These are phyloP conservation scores for Aureobasidium sp. DNA, from an alignment of 2,329 filamentous ascomycete genomes.

Conservation along the genomic window DNA sequence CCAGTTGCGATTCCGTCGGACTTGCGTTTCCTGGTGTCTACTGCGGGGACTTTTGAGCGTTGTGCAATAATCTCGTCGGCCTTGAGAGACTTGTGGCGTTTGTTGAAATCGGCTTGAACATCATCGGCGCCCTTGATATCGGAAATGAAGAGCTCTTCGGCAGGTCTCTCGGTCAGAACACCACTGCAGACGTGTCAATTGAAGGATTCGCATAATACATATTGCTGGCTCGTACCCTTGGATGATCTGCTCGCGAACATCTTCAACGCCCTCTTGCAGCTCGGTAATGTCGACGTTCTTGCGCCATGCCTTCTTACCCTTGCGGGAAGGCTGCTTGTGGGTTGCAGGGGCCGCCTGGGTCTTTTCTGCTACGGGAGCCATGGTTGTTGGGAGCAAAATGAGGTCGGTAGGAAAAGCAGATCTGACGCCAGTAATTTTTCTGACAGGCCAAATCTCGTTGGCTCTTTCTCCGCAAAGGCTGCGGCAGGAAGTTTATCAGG, in stretches of 20 bases:
- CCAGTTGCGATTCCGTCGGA: slow-evolving; percentile 59
- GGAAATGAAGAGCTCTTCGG: slow-evolving; percentile 75
- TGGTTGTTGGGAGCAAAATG: neutral
- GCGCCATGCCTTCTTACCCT: slow-evolving; percentile 97
- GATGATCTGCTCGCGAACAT: slow-evolving; percentile 82
- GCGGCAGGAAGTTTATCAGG: neutral
- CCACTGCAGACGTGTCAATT: slow-evolving; percentile 48
- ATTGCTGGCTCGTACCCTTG: slow-evolving; percentile 53
- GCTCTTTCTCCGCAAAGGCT: neutral
- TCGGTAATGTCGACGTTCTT: slow-evolving; percentile 95
- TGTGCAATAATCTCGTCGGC: slow-evolving; percentile 84
- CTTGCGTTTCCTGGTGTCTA: slow-evolving; percentile 67
- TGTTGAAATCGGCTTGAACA: slow-evolving; percentile 56
- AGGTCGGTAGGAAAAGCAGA: neutral
- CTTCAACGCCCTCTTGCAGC: slow-evolving; percentile 71
- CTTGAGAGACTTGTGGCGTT: slow-evolving; percentile 69
- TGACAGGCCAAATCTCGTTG: neutral
- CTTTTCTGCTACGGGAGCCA: neutral
- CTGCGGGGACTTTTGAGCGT: slow-evolving; percentile 71
- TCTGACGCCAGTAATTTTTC: neutral
- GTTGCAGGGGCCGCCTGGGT: slow-evolving; percentile 56
- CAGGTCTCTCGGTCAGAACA: slow-evolving; percentile 72
- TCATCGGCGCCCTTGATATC: slow-evolving; percentile 64
- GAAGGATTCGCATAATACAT: neutral
- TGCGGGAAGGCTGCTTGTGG: slow-evolving; percentile 80